A percentile compares a stretch with the other conserved stretches of the same genome.
Evolutionary conservation across 768 basidiomycete species (phyloP).

Genomic region (Leccinum fibrillosum): DNA sequence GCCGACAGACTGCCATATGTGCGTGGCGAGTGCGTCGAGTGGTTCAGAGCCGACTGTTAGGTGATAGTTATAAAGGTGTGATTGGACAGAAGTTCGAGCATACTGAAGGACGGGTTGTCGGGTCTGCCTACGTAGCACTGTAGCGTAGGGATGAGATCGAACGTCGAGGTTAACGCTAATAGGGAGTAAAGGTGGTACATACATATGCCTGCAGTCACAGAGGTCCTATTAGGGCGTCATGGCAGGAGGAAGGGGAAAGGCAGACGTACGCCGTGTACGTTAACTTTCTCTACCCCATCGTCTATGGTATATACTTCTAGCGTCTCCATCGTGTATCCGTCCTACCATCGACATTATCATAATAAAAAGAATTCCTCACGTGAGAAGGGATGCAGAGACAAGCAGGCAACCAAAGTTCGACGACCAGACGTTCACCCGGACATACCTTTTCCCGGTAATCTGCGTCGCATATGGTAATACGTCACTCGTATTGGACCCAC

Average conservation of each 20-base stretch:
- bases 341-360: slow-evolving; percentile 40
- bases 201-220: slow-evolving; percentile 48
- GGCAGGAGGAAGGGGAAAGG: background rate
- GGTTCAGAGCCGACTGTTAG: slow-evolving; percentile 77
- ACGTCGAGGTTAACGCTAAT: no score
- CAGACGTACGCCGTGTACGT: slow-evolving; percentile 48
- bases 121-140: slow-evolving; percentile 86
- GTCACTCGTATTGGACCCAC: background rate
- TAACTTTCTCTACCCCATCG: slow-evolving; percentile 47
- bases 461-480: slow-evolving; percentile 20
- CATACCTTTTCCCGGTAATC: slow-evolving; percentile 84
- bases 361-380: background rate
- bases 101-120: slow-evolving; percentile 88
- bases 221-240: background rate
- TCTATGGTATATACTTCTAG: slow-evolving; percentile 66
- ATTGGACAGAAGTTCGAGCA: slow-evolving; percentile 13
- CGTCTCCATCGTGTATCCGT: slow-evolving; percentile 85
- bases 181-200: slow-evolving; percentile 18
- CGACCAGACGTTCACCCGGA: background rate
- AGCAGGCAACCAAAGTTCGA: background rate
- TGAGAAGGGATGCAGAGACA: background rate
- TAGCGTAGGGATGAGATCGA: background rate
- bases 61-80: background rate
- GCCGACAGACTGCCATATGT: slow-evolving; percentile 73
- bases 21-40: slow-evolving; percentile 59